Base-by-base conservation (phyloP, 208 protist genomes). In the Leptomonas pyrrhocoris region DNA sequence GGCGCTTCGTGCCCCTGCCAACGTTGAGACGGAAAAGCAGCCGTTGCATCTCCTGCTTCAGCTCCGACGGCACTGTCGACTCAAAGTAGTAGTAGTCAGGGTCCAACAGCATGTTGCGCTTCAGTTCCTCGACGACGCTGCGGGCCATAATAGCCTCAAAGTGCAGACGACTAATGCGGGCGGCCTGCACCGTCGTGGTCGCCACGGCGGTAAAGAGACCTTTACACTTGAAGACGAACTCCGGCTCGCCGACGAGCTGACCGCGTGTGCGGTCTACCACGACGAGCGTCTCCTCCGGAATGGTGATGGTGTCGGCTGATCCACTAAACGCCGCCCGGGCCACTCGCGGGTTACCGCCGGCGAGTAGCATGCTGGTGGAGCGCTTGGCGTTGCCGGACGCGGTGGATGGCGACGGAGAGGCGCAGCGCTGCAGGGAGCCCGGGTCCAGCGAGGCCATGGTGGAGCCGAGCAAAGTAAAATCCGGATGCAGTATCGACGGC, bases 161-260 rank as follows among this genome's bases (percentile, higher is more conserved):
- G 45, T 93, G 79, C 40, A 90, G 74, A 15, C 84, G 81, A 54
- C 73, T 86, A 65, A 93, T 80, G 43, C 83, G 74, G 13, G 83
- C 88, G 18, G 77, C 83, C 73, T 81, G 80, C 60, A 90, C 65
- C 9, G 70, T 30, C 23, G 84, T 77, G n/a, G 59, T 71, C 16
- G 83, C 80, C 8, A 79, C 73, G 0, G 75, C 83, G 18, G 69
- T 80, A 43, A 90, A 76, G 25, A 93, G 65, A 16, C 76, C 79
- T 36, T 77, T 70, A 70, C 72, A 85, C 63, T 77, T 74, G 62
- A 88, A 90, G 38, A 90, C 60, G 28, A 84, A 83, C 76, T 93
- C 84, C 2, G 75, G 55, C 74, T 90, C 84, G 38, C 83, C 79
- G 18, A 93, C 74, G 57, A 86, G 59, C 70, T 83, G 48, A 3